Percentiles rank a stretch among this genome's conserved stretches.
These are phyloP conservation scores for Mycocalia duriaeana DNA, from an alignment of 1,284 basidiomycete species.

Conservation along the genomic window DNA sequence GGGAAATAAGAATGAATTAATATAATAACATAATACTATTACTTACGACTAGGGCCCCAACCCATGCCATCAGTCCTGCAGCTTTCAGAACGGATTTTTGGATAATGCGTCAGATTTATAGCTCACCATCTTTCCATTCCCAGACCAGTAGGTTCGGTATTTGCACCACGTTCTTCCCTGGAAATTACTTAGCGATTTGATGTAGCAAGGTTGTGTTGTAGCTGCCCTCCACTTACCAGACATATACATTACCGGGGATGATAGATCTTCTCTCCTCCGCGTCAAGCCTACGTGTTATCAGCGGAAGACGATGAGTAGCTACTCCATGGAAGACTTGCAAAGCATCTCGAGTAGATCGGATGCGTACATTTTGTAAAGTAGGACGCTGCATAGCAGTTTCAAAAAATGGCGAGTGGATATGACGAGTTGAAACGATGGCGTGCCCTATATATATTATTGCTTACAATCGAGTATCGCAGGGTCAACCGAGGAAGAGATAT, in stretches of 20 bases:
- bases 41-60: conserved; percentile 69
- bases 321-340: conserved; percentile 76
- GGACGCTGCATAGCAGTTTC: conserved; percentile 54
- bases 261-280: conserved; percentile 67
- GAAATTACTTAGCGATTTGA: no score
- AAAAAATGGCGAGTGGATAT: not conserved
- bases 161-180: conserved; percentile 73
- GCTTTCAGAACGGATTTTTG: no score
- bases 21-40: conserved; percentile 5
- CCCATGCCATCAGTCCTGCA: conserved; percentile 78
- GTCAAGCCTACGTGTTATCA: conserved; percentile 75
- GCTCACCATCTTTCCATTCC: conserved; percentile 77
- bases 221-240: conserved; percentile 62
- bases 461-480: conserved; percentile 19
- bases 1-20: no score
- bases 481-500: conserved; percentile 33
- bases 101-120: no score
- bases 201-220: no score
- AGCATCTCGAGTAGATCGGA: conserved; percentile 73
- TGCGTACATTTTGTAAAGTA: conserved; percentile 67
- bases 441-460: conserved; percentile 17
- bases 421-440: conserved; percentile 11
- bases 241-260: conserved; percentile 70
- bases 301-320: conserved; percentile 57
- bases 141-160: conserved; percentile 70